A percentile compares a stretch with the other conserved stretches of the same genome.
Evolutionary conservation across 352 stramenopile species (phyloP).

Genomic region (Vaucheria bursata): DNA sequence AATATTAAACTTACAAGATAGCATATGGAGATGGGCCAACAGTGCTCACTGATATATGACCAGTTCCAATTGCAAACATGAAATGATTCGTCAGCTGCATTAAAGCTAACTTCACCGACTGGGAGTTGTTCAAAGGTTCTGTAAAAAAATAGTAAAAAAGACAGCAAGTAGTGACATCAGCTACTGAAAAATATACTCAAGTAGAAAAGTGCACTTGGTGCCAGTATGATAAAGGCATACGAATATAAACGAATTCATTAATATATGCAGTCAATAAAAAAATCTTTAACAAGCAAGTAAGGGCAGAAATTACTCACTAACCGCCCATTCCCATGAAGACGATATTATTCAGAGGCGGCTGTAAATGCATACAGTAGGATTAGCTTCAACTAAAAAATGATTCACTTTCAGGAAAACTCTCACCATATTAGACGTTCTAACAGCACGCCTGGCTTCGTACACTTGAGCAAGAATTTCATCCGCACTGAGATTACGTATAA

Average conservation of each 20-base stretch:
- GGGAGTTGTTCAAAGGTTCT: slow-evolving; percentile 62
- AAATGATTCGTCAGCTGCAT: slow-evolving; percentile 54
- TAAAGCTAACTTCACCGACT: slow-evolving; percentile 51
- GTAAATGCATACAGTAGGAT: no score
- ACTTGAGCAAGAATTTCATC: slow-evolving; percentile 77
- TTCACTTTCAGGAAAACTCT: no score
- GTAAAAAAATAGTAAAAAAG: no score
- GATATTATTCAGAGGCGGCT: slow-evolving; percentile 55
- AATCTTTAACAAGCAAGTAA: no score
- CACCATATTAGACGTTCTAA: slow-evolving; percentile 33
- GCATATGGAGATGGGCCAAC: slow-evolving; percentile 64
- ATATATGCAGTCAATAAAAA: no score
- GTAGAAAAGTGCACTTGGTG: no score
- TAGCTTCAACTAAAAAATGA: no score
- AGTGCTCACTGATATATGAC: slow-evolving; percentile 86
- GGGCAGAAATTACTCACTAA: neutral
- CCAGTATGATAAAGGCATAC: no score
- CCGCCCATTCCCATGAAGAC: slow-evolving; percentile 74
- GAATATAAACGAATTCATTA: no score
- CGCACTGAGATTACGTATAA: slow-evolving; percentile 53
- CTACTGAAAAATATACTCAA: no score
- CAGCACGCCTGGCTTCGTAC: slow-evolving; percentile 58
- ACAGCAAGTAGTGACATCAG: no score
- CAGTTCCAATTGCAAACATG: slow-evolving; percentile 76
- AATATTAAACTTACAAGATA: slow-evolving; percentile 48